These are phyloP conservation scores for Kappamyces sp. DNA, from an alignment of 192 early-diverging fungal genomes.

Conservation along the genomic window DNA sequence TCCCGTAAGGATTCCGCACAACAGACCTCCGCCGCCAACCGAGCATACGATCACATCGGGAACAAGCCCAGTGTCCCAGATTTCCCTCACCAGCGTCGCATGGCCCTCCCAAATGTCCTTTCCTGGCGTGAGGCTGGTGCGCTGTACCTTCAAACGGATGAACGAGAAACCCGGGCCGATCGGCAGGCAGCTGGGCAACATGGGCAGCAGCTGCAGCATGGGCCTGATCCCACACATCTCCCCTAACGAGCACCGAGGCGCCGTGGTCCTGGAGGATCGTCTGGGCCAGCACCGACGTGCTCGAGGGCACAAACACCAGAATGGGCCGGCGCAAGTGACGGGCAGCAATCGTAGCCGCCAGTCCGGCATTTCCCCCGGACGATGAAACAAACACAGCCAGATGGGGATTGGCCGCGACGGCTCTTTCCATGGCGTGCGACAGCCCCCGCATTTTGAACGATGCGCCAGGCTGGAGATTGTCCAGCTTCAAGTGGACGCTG, in stretches of 20 bases:
- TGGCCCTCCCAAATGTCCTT: conserved; percentile 32
- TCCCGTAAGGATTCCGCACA: conserved; percentile 28
- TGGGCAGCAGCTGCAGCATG: conserved; percentile 21
- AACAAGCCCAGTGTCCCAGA: conserved; percentile 14
- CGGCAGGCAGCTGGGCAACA: conserved; percentile 5
- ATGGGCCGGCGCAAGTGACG: not conserved
- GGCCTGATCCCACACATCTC: conserved; percentile 33
- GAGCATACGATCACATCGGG: conserved; percentile 30
- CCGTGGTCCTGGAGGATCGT: conserved; percentile 13
- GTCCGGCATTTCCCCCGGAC: conserved; percentile 37
- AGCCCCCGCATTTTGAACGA: conserved; percentile 35
- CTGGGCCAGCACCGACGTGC: conserved; percentile 17
- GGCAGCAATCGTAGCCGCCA: conserved; percentile 26
- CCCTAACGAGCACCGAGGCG: conserved; percentile 24
- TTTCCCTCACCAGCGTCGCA: conserved; percentile 24
- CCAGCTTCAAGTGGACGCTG: conserved; percentile 21
- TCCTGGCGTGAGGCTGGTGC: too few species aligned
- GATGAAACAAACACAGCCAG: conserved; percentile 20
- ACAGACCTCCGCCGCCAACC: conserved; percentile 37
- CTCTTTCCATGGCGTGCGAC: conserved; percentile 1
- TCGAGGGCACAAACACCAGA: conserved; percentile 27
- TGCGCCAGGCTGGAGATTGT: conserved; percentile 28
- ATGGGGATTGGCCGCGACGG: conserved; percentile 1
- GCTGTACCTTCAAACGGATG: conserved; percentile 35
- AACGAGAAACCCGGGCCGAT: conserved; percentile 21